phyloP scores from a whole-genome alignment of 2,329 filamentous ascomycete genomes.

The Fusarium sarcochroum region DNA sequence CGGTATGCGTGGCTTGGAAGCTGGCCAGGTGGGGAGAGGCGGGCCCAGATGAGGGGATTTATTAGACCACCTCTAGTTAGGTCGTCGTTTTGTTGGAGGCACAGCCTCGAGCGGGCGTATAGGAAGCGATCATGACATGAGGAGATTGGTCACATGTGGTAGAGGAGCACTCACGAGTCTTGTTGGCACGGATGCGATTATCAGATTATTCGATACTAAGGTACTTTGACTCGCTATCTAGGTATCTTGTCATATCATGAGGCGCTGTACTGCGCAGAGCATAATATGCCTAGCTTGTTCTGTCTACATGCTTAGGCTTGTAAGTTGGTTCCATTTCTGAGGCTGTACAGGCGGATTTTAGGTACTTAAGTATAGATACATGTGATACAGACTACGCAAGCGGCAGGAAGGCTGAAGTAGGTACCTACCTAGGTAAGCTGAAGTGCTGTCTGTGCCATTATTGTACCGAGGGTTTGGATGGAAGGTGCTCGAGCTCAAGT shows the following conservation, averaged over 20 bases:
- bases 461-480: too few species aligned
- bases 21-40: not conserved
- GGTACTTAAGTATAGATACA: not conserved
- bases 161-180: slow-evolving; percentile 15
- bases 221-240: not conserved
- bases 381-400: not conserved
- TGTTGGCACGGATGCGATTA: slow-evolving; percentile 7
- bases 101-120: slow-evolving; percentile 30
- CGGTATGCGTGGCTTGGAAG: too few species aligned
- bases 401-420: too few species aligned
- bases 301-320: not conserved
- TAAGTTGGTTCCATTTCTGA: not conserved
- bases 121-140: slow-evolving; percentile 23
- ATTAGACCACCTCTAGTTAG: not conserved
- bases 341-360: too few species aligned
- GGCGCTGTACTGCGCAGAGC: not conserved
- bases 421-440: too few species aligned
- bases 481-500: not conserved
- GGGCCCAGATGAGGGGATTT: slow-evolving; percentile 3
- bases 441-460: too few species aligned
- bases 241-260: not conserved
- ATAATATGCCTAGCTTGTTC: too few species aligned
- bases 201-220: not conserved
- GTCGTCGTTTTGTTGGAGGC: slow-evolving; percentile 2
- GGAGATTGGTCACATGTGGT: slow-evolving; percentile 36